Evolutionary conservation across 805 yeast species (phyloP).

Genomic region (Kuraishia ogatae): DNA sequence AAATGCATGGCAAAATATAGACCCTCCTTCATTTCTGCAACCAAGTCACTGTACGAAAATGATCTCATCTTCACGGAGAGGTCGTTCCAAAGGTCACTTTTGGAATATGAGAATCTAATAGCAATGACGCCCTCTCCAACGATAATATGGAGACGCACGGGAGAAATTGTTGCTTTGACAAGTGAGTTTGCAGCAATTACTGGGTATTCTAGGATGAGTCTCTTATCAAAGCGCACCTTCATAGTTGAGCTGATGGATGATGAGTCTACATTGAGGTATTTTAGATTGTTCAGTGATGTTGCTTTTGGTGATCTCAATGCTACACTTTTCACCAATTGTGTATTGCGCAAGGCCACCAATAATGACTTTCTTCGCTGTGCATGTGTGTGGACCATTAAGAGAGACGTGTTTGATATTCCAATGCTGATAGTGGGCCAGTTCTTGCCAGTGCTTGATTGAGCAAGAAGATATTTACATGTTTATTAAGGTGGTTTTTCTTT

Average conservation of each 20-base stretch:
- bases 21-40: slow-evolving; percentile 72
- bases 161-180: slow-evolving; percentile 74
- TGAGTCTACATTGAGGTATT: slow-evolving; percentile 62
- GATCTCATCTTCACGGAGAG: slow-evolving; percentile 58
- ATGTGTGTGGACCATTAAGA: slow-evolving; percentile 77
- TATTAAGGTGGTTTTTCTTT: neutral
- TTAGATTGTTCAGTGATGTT: slow-evolving; percentile 58
- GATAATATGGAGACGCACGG: slow-evolving; percentile 79
- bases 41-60: slow-evolving; percentile 61
- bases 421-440: slow-evolving; percentile 80
- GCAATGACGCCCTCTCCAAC: slow-evolving; percentile 68
- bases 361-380: slow-evolving; percentile 47
- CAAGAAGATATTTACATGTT: neutral
- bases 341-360: slow-evolving; percentile 27
- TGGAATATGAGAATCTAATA: slow-evolving; percentile 48
- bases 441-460: slow-evolving; percentile 45
- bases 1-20: slow-evolving; percentile 58
- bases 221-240: slow-evolving; percentile 52
- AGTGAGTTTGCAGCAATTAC: slow-evolving; percentile 66
- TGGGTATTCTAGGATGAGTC: slow-evolving; percentile 49
- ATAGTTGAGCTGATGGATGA: slow-evolving; percentile 82
- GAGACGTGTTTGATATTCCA: slow-evolving; percentile 80
- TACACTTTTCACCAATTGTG: slow-evolving; percentile 42
- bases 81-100: slow-evolving; percentile 44
- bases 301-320: slow-evolving; percentile 62